Conservation (phyloP, 176 grass and related monocot species). For the Oryza officinalis region DNA sequence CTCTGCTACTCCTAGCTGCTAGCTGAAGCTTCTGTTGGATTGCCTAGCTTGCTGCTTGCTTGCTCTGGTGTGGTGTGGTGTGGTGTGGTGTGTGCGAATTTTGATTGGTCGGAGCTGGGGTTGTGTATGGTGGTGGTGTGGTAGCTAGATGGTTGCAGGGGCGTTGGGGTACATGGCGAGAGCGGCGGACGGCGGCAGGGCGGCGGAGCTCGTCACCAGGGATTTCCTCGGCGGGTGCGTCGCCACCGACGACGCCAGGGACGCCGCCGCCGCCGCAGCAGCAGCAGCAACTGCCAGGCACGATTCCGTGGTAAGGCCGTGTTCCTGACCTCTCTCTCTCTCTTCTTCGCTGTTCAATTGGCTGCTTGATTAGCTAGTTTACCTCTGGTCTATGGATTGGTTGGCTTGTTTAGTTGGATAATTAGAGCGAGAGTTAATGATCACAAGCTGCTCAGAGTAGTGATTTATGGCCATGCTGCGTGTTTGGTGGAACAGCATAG, state of each 20-base stretch:
- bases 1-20: not conserved
- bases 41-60: not conserved
- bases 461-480: not conserved
- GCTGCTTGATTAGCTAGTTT: not conserved
- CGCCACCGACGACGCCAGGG: slow-evolving; percentile 33
- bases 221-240: slow-evolving; percentile 84
- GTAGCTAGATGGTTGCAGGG: slow-evolving; percentile 56
- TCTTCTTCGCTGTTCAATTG: not conserved
- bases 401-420: not conserved
- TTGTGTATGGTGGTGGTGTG: not conserved
- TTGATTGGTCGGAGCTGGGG: not conserved
- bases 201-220: slow-evolving; percentile 76
- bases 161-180: slow-evolving; percentile 68
- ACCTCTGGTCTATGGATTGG: not conserved
- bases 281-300: slow-evolving; percentile 18
- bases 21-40: slow-evolving; percentile 19
- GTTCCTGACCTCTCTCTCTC: not conserved
- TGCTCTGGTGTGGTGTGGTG: too few species aligned
- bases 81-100: not conserved
- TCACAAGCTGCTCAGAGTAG: not conserved
- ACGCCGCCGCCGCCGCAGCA: slow-evolving; percentile 36
- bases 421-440: not conserved
- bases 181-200: slow-evolving; percentile 37
- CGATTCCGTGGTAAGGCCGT: not conserved
- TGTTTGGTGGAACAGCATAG: not conserved